Conservation (phyloP, 164 flowering plant species). For the Umbellularia californica region DNA sequence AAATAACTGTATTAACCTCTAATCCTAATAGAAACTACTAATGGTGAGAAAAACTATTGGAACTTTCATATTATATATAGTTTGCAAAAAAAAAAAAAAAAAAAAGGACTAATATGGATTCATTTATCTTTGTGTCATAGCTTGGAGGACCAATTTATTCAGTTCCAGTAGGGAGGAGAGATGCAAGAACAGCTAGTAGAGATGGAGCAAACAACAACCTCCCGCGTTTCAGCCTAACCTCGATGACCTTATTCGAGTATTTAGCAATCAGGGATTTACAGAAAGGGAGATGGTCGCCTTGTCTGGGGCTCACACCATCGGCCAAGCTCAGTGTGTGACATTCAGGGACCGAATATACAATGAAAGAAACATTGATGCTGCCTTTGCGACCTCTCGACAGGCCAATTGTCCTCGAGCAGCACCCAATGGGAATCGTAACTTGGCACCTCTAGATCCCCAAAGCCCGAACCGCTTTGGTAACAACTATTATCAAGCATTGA, state of each 20-base stretch:
- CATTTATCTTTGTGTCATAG: constrained; percentile 9
- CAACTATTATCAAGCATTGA: constrained; percentile 3
- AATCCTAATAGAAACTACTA: not conserved
- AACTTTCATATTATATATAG: no score
- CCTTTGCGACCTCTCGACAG: not conserved
- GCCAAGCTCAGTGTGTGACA: not conserved
- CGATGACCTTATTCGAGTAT: not conserved
- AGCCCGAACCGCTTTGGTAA: not conserved
- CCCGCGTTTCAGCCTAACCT: not conserved
- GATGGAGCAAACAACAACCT: not conserved
- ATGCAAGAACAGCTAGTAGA: constrained; percentile 2
- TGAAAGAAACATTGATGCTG: not conserved
- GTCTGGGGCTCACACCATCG: not conserved
- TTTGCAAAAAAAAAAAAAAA: no score
- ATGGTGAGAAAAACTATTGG: no score
- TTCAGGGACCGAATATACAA: constrained; percentile 5
- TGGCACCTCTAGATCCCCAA: not conserved
- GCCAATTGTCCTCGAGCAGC: not conserved
- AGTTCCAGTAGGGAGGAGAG: constrained; percentile 39
- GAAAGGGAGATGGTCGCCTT: not conserved
- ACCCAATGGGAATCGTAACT: not conserved
- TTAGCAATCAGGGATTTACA: not conserved
- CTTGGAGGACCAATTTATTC: constrained; percentile 38
- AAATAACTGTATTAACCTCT: not conserved
- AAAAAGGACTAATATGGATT: not conserved